These are phyloP conservation scores for Cryphonectria carpinicola DNA, from an alignment of 2,329 filamentous ascomycete genomes.

Conservation along the genomic window DNA sequence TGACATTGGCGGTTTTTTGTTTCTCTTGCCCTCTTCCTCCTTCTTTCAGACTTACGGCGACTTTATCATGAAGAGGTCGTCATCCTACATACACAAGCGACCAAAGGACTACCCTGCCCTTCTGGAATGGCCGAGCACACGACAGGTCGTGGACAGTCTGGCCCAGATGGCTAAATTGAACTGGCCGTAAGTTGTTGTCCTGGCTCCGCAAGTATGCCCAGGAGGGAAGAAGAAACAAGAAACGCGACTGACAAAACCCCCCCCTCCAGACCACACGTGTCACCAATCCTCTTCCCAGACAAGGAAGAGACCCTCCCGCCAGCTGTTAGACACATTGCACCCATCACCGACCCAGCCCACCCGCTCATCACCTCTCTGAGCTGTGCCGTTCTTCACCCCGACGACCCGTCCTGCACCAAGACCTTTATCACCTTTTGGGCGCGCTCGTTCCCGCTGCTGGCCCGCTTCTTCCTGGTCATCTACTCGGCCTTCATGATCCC, in stretches of 20 bases:
- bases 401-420: constrained; percentile 83
- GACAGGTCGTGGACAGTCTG: constrained; percentile 79
- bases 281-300: constrained; percentile 82
- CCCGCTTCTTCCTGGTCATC: constrained; percentile 76
- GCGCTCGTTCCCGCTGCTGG: constrained; percentile 76
- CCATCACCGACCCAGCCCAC: constrained; percentile 82
- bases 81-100: constrained; percentile 75
- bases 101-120: constrained; percentile 69
- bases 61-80: constrained; percentile 70
- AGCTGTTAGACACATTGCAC: constrained; percentile 69
- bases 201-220: neutral
- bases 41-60: constrained; percentile 43
- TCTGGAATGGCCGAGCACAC: constrained; percentile 74
- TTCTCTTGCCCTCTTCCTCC: too few species aligned
- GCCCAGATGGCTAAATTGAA: constrained; percentile 78
- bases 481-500: constrained; percentile 74
- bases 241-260: constrained; percentile 31
- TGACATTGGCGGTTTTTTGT: neutral
- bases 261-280: constrained; percentile 68
- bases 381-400: constrained; percentile 86
- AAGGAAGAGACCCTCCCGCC: constrained; percentile 67
- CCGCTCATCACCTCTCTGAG: constrained; percentile 83
- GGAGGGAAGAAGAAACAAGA: constrained; percentile 1
- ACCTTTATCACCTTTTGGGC: constrained; percentile 90
- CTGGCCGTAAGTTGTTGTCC: constrained; percentile 73